Base-by-base conservation (phyloP, 768 basidiomycete genomes). In the Suillus placidus region DNA sequence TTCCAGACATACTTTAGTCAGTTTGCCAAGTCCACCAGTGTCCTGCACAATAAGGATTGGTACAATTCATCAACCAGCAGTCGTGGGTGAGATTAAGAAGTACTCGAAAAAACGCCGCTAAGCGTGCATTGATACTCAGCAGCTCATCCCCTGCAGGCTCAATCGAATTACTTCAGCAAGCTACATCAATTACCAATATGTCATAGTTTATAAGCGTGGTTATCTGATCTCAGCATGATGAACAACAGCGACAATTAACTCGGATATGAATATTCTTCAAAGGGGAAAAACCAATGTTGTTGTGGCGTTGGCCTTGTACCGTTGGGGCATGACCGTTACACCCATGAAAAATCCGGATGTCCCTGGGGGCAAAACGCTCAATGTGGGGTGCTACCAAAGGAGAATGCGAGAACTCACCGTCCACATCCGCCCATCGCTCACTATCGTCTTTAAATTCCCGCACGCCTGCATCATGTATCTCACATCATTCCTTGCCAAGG, bases 371-470 rank as follows among this genome's bases (percentile, higher is more conserved):
- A 20, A 13, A 60, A 12, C 38, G 57, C 18, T 38, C 30, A 20
- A 60, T 42, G 58, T 12, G 26, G 62, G 26, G 60, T 47, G 37
- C 43, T 61, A 23, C 23, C 43, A 60, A 43, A 64, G 60, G 13
- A 63, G 32, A 62, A n/a, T 49, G 37, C 43, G 16, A 63, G n/a
- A 3, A 79, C 84, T 63, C 67, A 87, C 88, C 68, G 78, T 84
- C 87, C 88, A 89, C 13, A 84, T 71, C 45, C 86, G 78, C 20
- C 80, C 80, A 64, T 82, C 83, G 23, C 81, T 82, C 14, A 87
- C 77, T 51, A 89, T 76, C 62, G 78, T 83, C 52, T 73, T 76
- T 54, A 90, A 73, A 26, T 69, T 77, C 3, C 74, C 77, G 30
- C 81, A 79, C 4, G 69, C 66, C 37, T 71, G 69, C 76, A 85